A percentile compares a stretch with the other conserved stretches of the same genome.
Conservation (phyloP, 2,329 filamentous ascomycete species). For the Dactylellina leptospora region DNA sequence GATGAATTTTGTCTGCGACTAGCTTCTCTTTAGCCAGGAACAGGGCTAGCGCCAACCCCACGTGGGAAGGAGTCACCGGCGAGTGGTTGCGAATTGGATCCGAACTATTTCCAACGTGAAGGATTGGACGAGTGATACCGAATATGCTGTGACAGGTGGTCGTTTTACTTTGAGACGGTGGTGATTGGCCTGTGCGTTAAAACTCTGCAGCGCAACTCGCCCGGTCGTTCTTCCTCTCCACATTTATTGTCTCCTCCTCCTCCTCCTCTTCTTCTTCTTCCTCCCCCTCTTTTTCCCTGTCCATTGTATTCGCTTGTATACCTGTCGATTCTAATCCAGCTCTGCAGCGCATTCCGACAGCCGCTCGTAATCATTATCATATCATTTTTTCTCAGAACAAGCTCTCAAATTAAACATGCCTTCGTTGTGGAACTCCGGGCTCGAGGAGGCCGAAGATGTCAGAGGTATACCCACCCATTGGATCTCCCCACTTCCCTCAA, state of each 20-base stretch:
- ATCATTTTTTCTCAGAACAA: neutral
- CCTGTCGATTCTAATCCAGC: neutral
- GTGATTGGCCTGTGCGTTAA: conserved; percentile 24
- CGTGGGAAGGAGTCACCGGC: conserved; percentile 33
- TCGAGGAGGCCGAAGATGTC: conserved; percentile 55
- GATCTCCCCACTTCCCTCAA: neutral
- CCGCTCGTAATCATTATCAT: neutral
- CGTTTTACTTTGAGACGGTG: neutral
- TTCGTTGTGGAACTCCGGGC: conserved; percentile 51
- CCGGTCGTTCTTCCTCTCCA: neutral
- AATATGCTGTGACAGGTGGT: conserved; percentile 1
- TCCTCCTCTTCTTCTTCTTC: neutral
- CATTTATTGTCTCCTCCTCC: neutral
- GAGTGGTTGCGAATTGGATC: conserved; percentile 16
- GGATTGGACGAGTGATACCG: neutral
- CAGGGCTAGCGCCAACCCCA: conserved; percentile 2
- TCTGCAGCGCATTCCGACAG: neutral
- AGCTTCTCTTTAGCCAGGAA: neutral
- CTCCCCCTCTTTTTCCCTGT: neutral
- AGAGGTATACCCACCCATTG: conserved; percentile 48
- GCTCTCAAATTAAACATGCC: conserved; percentile 14
- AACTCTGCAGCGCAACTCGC: conserved; percentile 21
- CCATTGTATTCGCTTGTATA: neutral
- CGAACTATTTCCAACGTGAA: neutral
- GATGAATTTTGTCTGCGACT: neutral